A percentile compares a stretch with the other conserved stretches of the same genome.
These are phyloP conservation scores for Citrus cavaleriei DNA, from an alignment of 345 rosid species.

Conservation along the genomic window DNA sequence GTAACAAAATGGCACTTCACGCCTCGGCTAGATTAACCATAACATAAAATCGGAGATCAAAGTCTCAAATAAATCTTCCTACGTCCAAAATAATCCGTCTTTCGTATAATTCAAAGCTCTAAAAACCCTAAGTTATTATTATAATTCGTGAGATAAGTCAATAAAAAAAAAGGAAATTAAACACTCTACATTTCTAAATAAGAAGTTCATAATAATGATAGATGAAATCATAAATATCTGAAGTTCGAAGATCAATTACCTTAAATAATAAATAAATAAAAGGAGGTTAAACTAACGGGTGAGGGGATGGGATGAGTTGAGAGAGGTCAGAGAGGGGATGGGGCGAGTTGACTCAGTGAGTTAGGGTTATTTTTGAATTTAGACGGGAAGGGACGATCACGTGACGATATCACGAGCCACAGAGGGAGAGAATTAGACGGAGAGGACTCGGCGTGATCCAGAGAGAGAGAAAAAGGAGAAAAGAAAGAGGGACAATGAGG, in stretches of 20 bases:
- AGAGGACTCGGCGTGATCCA: slow-evolving; percentile 4
- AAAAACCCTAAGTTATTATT: not conserved
- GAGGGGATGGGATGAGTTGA: not conserved
- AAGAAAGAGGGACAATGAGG: not conserved
- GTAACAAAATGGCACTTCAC: not conserved
- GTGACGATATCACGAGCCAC: not conserved
- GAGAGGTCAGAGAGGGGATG: not conserved
- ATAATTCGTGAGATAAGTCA: not conserved
- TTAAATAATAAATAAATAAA: not conserved
- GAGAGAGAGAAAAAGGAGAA: not conserved
- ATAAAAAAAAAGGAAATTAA: not conserved
- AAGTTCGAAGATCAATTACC: not conserved
- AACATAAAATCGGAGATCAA: not conserved
- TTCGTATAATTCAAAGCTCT: not conserved
- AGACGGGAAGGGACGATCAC: not conserved
- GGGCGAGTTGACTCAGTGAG: slow-evolving; percentile 6
- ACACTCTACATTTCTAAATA: not conserved
- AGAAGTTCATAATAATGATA: not conserved
- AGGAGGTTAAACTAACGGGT: not conserved
- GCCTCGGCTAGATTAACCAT: not conserved
- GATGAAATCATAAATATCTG: not conserved
- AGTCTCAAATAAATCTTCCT: not conserved
- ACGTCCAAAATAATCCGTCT: not conserved
- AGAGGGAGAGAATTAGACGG: not conserved
- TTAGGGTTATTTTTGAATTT: not conserved